A percentile compares a stretch with the other conserved stretches of the same genome.
Conservation (phyloP, 2,329 filamentous ascomycete species). For the Alternaria viburni region DNA sequence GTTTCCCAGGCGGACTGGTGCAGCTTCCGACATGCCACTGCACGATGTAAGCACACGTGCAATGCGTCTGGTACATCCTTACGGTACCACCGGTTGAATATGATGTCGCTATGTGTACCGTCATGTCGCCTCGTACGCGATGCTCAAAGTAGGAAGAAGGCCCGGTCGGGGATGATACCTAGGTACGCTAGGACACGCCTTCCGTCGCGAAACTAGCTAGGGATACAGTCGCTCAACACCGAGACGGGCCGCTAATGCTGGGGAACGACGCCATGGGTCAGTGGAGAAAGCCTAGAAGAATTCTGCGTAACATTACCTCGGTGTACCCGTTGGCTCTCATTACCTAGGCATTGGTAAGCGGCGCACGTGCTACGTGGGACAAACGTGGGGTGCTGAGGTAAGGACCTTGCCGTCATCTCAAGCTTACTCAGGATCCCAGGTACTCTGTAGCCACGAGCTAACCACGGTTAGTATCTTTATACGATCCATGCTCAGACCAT, state of each 20-base stretch:
- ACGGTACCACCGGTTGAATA: background rate
- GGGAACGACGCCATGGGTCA: background rate
- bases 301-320: background rate
- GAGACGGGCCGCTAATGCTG: background rate
- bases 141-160: background rate
- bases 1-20: conserved; percentile 3
- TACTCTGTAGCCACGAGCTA: background rate
- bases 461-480: background rate
- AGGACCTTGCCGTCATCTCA: background rate
- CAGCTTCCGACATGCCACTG: conserved; percentile 12
- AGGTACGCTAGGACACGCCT: background rate
- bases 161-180: background rate
- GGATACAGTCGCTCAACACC: background rate
- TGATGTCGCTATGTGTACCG: background rate
- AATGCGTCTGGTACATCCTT: background rate
- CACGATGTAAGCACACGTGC: background rate
- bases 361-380: background rate
- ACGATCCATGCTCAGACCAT: background rate
- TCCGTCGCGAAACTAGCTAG: background rate
- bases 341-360: background rate
- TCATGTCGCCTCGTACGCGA: background rate
- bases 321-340: background rate
- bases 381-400: background rate
- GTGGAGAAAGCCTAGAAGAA: background rate
- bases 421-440: background rate